phyloP scores from a whole-genome alignment of 73 alveolate genomes.

The Paramecium tetraurelia region DNA sequence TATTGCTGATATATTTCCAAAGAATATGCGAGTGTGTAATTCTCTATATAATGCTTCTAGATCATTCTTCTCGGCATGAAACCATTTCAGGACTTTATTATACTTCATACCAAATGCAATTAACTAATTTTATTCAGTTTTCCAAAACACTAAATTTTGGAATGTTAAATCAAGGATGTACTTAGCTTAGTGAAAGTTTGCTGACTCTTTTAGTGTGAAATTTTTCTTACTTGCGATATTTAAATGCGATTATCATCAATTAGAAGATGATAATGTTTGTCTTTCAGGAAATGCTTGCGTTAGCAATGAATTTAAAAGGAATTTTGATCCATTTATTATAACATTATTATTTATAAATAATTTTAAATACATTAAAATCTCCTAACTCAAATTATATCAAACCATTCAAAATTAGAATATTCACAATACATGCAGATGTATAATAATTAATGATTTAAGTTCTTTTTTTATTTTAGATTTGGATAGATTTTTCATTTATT shows the following conservation, averaged over 20 bases:
- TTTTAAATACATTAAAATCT: background rate
- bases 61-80: background rate
- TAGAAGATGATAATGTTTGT: background rate
- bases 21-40: background rate
- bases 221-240: background rate
- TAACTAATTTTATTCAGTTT: background rate
- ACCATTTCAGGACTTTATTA: slow-evolving; percentile 6
- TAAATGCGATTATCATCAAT: background rate
- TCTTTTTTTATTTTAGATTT: no score
- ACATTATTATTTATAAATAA: background rate
- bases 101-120: background rate
- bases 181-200: background rate
- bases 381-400: background rate
- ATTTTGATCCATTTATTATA: background rate
- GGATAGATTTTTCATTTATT: no score
- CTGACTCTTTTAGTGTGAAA: slow-evolving; percentile 5
- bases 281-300: background rate
- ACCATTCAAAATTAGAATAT: background rate
- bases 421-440: background rate
- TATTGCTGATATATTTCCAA: background rate
- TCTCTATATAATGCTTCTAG: background rate
- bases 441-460: no score
- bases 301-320: background rate
- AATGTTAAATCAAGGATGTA: background rate
- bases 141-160: background rate